phyloP scores from a whole-genome alignment of 1,284 basidiomycete species.

The Sanguinoderma infundibulare region DNA sequence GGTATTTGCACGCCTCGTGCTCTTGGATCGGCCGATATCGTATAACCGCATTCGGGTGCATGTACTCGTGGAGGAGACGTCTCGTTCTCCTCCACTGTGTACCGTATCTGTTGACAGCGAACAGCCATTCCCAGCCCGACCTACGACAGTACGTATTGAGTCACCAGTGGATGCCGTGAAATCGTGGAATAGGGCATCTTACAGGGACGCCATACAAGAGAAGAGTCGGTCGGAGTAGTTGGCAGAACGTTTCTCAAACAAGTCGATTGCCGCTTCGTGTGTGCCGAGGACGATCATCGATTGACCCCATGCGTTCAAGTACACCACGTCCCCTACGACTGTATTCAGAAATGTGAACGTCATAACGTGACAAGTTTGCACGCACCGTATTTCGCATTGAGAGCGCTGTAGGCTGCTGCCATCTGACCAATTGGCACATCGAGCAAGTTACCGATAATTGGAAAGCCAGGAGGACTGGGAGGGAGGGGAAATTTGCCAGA shows the following conservation, averaged over 20 bases:
- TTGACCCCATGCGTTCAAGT: slow-evolving; percentile 15
- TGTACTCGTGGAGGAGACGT: slow-evolving; percentile 13
- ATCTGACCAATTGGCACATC: slow-evolving; percentile 7
- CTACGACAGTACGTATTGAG: neutral
- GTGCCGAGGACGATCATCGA: slow-evolving; percentile 23
- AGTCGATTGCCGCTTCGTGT: slow-evolving; percentile 35
- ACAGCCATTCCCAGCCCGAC: slow-evolving; percentile 1
- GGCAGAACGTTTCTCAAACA: slow-evolving; percentile 46
- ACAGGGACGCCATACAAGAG: slow-evolving; percentile 15
- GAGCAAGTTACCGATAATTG: slow-evolving; percentile 9
- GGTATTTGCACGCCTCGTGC: slow-evolving; percentile 7
- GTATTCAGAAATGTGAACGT: neutral
- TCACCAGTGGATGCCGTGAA: neutral
- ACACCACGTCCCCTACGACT: slow-evolving; percentile 14
- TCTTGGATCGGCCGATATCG: slow-evolving; percentile 10
- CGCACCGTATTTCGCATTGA: neutral
- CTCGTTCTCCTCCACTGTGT: slow-evolving; percentile 9
- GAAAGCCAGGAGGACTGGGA: slow-evolving; percentile 6
- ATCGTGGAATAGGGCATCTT: neutral
- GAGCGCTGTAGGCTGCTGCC: neutral
- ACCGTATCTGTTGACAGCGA: neutral
- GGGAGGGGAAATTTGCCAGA: slow-evolving; percentile 2
- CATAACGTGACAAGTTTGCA: too few relatives aligned
- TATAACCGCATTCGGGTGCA: slow-evolving; percentile 2
- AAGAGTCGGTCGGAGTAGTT: slow-evolving; percentile 22